Base-by-base conservation (phyloP, 2,329 filamentous ascomycete species). In the Cytospora paraplurivora region DNA sequence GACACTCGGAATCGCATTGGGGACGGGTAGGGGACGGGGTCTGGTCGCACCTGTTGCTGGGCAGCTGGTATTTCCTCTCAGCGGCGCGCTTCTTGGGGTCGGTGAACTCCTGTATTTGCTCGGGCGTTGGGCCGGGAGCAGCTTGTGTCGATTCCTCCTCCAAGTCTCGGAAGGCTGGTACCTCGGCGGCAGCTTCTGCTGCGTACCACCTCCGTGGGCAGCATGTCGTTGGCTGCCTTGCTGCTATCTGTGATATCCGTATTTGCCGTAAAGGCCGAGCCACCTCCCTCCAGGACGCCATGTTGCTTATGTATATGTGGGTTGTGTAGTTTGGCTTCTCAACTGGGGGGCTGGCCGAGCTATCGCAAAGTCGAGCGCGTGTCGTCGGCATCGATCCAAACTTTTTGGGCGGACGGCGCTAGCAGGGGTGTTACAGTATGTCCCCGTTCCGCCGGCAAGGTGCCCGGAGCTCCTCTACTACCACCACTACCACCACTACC, bases 121-220 rank as follows among this genome's bases (percentile, higher is more conserved):
- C 73, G 35, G 74, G 72, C 44, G 77, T 75, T 15, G 79, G 77
- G 15, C 73, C 68, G 27, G 81, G 78, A 19, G 76, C 74, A 41
- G 70, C 69, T 68, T 85, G 77, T 37, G 82, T 79, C 58, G 83
- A 84, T 38, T 80, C 77, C 47, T 74, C 67, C 69, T 86, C 84
- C 65, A 86, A 76, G 65, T 85, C 83, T 54, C 73, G 70, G 49
- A 84, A 72, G 41, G 69, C 72, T 64, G 55, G 17, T 38, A 41
- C 49, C 65, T 55, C 55, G 19, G 76, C 76, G 57, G 73, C 71
- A 13, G 76, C 76, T 65, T 78, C 74, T 53, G 78, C 80, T n/a
- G 82, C 84, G 63, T 77, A 77, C 70, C 78, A 81, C 73, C 81
- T 76, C 64, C 74, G 73, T 57, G 73, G 52, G 38, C 63, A 77